A percentile compares a stretch with the other conserved stretches of the same genome.
Conservation (phyloP, 1,284 basidiomycete species). For the Pascua sp. region DNA sequence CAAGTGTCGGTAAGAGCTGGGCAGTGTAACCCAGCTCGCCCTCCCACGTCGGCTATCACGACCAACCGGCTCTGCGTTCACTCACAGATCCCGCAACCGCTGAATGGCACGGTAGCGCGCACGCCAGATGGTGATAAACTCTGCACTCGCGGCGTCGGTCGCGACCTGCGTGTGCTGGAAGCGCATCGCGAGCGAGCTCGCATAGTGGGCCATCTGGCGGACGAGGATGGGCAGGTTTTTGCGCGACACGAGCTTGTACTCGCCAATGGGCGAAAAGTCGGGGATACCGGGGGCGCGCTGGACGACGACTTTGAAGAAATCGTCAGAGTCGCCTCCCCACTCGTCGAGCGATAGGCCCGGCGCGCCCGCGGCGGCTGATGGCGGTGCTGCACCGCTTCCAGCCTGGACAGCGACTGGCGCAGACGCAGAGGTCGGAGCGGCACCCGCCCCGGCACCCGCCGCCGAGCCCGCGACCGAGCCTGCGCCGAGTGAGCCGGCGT, state of each 20-base stretch:
- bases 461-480: neutral
- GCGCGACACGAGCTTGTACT: conserved; percentile 87
- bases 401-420: neutral
- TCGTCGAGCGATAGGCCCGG: conserved; percentile 12
- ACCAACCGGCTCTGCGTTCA: no score
- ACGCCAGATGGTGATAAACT: conserved; percentile 87
- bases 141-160: conserved; percentile 65
- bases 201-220: conserved; percentile 75
- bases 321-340: conserved; percentile 37
- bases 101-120: conserved; percentile 72
- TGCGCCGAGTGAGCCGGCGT: conserved; percentile 7
- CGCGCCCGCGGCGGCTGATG: neutral
- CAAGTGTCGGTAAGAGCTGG: no score
- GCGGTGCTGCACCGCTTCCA: neutral
- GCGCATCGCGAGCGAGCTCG: conserved; percentile 82
- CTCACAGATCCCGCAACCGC: conserved; percentile 54
- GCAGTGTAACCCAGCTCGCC: no score
- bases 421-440: neutral
- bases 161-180: conserved; percentile 63
- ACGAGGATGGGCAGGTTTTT: conserved; percentile 76
- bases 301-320: conserved; percentile 87
- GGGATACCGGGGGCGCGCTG: conserved; percentile 83
- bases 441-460: conserved; percentile 9
- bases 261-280: conserved; percentile 83
- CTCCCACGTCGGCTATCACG: no score